Base-by-base conservation (phyloP, 2,329 filamentous ascomycete genomes). In the Peltaster fructicola region DNA sequence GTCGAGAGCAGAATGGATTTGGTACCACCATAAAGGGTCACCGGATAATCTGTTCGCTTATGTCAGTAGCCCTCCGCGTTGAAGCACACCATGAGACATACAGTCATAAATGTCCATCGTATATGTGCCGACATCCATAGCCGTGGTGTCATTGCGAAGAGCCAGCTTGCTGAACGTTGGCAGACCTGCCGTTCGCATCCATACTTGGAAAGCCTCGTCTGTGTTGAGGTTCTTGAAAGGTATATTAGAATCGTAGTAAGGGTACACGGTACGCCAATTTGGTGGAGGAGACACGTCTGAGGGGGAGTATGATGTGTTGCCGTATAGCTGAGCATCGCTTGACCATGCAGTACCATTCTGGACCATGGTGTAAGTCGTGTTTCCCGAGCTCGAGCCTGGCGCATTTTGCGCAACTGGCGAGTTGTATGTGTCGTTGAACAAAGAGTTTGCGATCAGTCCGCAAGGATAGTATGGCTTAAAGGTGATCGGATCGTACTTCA, bases 141-240 rank as follows among this genome's bases (percentile, higher is more conserved):
- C 48, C 2, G 63, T 56, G 1, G 59, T 60, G 46, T 92, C 75
- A 45, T 93, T 93, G 31, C 82, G 68, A 50, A 75, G 68, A 22
- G 81, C 80, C 22, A 98, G 61, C 57, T 98, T 98, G 65, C 79
- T 92, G 50, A 98, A 98, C 4, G 75, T 76, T 1, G 88, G 88
- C 41, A 95, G 57, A 30, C 85, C 88, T 13, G 88, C 88, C 2
- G 90, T 91, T 40, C 88, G 73, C 88, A 98, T 98, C 88, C 88
- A 98, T 12, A 95, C 84, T 54, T 93, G 84, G 51, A 98, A 91
- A 20, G 72, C 70, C 50, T 92, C 77, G 54, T 81, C 73, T 1
- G 69, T 55, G 34, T 73, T 63, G 10, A 95, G 51, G 39, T 88
- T 54, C 0, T 82, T 81, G 12, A 80, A 71, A 2, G 65, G 67